Percentiles rank a stretch among this genome's conserved stretches.
Evolutionary conservation across 768 basidiomycete genomes (phyloP).

Genomic region (Boletus reticulatus): DNA sequence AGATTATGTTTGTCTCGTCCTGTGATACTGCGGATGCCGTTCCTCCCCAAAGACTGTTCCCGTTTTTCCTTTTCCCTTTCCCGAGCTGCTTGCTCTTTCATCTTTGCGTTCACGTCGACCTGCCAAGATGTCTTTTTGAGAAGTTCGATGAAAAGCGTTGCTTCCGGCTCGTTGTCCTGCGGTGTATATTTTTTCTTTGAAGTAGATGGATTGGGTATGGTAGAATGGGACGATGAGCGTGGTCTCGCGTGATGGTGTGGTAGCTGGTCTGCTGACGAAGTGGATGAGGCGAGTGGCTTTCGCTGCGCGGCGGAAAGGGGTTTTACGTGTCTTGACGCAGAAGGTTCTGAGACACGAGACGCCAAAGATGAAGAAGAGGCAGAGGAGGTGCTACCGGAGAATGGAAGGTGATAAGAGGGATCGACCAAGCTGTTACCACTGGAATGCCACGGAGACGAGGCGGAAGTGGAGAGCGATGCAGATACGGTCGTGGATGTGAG

Average conservation of each 20-base stretch:
- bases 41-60: not conserved
- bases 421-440: constrained; percentile 1
- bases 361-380: constrained; percentile 3
- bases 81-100: constrained; percentile 22
- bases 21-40: not conserved
- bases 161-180: constrained; percentile 23
- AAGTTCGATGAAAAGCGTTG: constrained; percentile 21
- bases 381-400: constrained; percentile 2
- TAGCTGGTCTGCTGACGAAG: constrained; percentile 16
- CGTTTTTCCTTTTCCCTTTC: constrained; percentile 7
- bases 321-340: constrained; percentile 3
- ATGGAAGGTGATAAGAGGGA: constrained; percentile 1
- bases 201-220: not conserved
- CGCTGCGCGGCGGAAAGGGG: constrained; percentile 8
- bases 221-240: constrained; percentile 22
- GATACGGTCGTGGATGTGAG: constrained; percentile 9
- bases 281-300: constrained; percentile 19
- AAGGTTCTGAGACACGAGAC: constrained; percentile 2
- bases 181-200: constrained; percentile 1
- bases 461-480: not conserved
- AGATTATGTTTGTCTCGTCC: not conserved
- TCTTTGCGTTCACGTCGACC: constrained; percentile 26
- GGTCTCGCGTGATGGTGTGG: constrained; percentile 4
- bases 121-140: constrained; percentile 22
- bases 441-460: constrained; percentile 10